Percentiles rank a stretch among this genome's conserved stretches.
These are phyloP conservation scores for Lumnitzera racemosa DNA, from an alignment of 345 rosid genomes.

Conservation along the genomic window DNA sequence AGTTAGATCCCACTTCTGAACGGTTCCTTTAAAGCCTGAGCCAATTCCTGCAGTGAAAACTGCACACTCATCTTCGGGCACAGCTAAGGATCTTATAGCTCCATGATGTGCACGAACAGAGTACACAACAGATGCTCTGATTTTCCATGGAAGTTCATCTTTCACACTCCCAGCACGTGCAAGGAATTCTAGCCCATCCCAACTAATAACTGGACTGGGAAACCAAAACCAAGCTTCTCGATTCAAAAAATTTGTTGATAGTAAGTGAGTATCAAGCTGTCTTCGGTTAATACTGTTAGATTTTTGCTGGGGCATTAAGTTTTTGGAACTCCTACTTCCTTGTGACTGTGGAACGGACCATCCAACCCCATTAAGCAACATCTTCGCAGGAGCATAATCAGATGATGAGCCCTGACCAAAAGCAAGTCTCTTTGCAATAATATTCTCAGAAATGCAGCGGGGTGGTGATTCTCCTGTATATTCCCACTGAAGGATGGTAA, in stretches of 20 bases:
- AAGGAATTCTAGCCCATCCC: conserved; percentile 79
- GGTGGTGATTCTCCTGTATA: conserved; percentile 54
- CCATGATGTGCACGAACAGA: conserved; percentile 82
- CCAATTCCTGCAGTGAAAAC: conserved; percentile 86
- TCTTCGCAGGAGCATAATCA: conserved; percentile 68
- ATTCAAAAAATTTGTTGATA: conserved; percentile 35
- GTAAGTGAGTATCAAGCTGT: conserved; percentile 27
- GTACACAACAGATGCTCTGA: conserved; percentile 65
- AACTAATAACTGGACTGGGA: conserved; percentile 76
- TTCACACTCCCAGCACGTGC: conserved; percentile 64
- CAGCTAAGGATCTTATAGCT: conserved; percentile 74
- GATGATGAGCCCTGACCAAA: conserved; percentile 36
- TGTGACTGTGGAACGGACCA: conserved; percentile 75
- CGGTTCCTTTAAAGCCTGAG: conserved; percentile 88
- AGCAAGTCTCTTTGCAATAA: conserved; percentile 32
- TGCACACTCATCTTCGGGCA: conserved; percentile 71
- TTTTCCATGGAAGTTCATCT: conserved; percentile 91
- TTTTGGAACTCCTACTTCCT: conserved; percentile 47
- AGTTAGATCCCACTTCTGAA: conserved; percentile 87
- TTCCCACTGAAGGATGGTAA: conserved; percentile 78
- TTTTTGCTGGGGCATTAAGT: conserved; percentile 46
- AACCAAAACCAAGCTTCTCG: conserved; percentile 91
- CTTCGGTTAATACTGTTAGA: conserved; percentile 20
- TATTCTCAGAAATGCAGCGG: conserved; percentile 43
- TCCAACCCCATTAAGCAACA: conserved; percentile 74